Evolutionary conservation across 2,329 filamentous ascomycete species (phyloP), one percentile per base, ranked within the genome.

Genomic region (Stagonosporopsis vannaccii): DNA sequence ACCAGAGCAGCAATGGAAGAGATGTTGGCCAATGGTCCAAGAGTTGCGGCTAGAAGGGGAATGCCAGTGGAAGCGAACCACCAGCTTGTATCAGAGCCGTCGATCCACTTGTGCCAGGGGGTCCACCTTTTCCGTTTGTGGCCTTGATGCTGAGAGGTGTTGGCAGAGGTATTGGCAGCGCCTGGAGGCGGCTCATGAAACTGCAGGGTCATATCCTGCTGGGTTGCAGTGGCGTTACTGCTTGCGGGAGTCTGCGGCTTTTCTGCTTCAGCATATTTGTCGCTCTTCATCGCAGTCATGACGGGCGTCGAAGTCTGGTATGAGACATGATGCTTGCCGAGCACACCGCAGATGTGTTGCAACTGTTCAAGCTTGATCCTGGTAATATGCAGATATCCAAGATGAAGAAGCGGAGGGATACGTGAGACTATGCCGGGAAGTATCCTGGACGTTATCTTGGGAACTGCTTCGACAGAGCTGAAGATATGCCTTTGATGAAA

Each of bases 1-100:
- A 91, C 90, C n/a, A 97, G 81, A 7, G 92, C 91, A 59, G 90
- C 92, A 56, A 97, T 92, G 54, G 90, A 94, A 76, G 95, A 90
- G 26, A 95, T 87, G 55, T 93, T 96, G 2, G 93, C 93, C 9
- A 96, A 85, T 0, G 93, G 93, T 0, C 91, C 92, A 2, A 95
- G 84, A 0, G 92, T 92, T 30, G 91, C 92, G 2, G 92, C 91
- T 11, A 95, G 83, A 71, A 97, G 86, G 55, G 75, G 75, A 15
- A 76, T 74, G 5, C 66, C 74, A 3, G 74, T 76, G 12, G 68
- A 73, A 0, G 75, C 74, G 57, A 76, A 76, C 75, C 75, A 77
- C 75, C 75, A 77, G 49, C 73, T 47, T 19, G 47, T 51, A 4
- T 56, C 46, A 20, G 51, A 43, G 53, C 47, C 53, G 3, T 43